A percentile compares a stretch with the other conserved stretches of the same genome.
Conservation (phyloP, 495 filamentous ascomycete species). For the Parachaetomium inaequale region DNA sequence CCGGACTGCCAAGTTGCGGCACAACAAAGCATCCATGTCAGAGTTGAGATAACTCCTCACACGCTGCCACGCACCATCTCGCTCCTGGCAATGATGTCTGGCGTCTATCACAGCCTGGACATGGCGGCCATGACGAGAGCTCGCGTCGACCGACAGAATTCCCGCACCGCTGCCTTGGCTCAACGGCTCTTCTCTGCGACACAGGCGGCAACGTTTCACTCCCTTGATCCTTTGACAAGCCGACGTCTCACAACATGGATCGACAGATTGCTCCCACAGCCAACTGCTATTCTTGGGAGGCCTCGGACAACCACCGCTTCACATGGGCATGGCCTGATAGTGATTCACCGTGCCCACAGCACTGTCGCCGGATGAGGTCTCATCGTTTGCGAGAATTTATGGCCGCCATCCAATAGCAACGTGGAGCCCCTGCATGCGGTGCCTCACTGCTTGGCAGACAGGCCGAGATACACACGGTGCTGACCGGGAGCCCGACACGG, state of each 20-base stretch:
- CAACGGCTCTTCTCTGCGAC: background rate
- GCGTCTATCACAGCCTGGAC: background rate
- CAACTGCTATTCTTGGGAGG: background rate
- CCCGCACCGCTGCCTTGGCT: constrained; percentile 3
- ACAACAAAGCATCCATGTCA: background rate
- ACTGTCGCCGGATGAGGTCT: background rate
- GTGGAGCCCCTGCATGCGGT: constrained; percentile 2
- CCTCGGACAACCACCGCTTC: background rate
- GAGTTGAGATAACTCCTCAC: background rate
- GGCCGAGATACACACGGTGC: constrained; percentile 2
- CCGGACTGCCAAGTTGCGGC: background rate
- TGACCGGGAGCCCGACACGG: background rate
- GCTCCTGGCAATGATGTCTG: background rate
- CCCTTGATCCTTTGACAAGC: background rate
- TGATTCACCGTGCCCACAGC: constrained; percentile 9
- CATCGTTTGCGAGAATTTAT: background rate
- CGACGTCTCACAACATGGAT: background rate
- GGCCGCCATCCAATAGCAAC: constrained; percentile 3
- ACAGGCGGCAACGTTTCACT: constrained; percentile 4
- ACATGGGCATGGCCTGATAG: constrained; percentile 9
- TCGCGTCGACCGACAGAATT: background rate
- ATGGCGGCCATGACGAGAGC: background rate
- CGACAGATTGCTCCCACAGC: background rate
- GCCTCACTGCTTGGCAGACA: background rate
- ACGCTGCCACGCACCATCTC: background rate